Conservation (phyloP, 169 alveolate genomes). For the Eimeria brunetti region DNA sequence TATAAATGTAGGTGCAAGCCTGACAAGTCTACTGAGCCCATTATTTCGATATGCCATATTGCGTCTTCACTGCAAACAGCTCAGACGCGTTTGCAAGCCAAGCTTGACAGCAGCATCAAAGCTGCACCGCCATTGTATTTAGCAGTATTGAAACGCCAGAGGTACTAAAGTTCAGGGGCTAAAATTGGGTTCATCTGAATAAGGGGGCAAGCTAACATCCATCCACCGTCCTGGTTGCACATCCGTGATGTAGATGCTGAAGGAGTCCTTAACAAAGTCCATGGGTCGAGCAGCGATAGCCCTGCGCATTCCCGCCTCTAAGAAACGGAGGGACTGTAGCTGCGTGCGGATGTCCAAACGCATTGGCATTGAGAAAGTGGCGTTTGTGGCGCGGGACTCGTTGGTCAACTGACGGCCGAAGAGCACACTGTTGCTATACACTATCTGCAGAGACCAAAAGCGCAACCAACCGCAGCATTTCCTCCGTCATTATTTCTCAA, state of each 20-base stretch:
- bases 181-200: not conserved
- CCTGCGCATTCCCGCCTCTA: conserved; percentile 72
- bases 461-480: not conserved
- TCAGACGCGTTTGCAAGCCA: not conserved
- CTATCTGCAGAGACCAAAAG: conserved; percentile 37
- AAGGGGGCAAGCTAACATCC: conserved; percentile 36
- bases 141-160: not conserved
- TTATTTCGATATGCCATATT: not conserved
- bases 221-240: conserved; percentile 79
- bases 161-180: not conserved
- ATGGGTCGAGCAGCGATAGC: conserved; percentile 70
- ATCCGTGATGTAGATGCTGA: conserved; percentile 51
- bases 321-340: conserved; percentile 20
- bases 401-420: conserved; percentile 60
- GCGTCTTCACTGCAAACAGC: not conserved
- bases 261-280: conserved; percentile 77
- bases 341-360: conserved; percentile 72
- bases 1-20: not conserved
- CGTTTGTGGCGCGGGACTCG: conserved; percentile 74
- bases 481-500: not conserved
- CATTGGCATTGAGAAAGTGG: conserved; percentile 47
- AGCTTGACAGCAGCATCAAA: not conserved
- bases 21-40: not conserved
- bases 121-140: not conserved
- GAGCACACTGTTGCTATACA: conserved; percentile 74